Evolutionary conservation across 2,329 filamentous ascomycete genomes (phyloP).

Genomic region (Hortaea werneckii): DNA sequence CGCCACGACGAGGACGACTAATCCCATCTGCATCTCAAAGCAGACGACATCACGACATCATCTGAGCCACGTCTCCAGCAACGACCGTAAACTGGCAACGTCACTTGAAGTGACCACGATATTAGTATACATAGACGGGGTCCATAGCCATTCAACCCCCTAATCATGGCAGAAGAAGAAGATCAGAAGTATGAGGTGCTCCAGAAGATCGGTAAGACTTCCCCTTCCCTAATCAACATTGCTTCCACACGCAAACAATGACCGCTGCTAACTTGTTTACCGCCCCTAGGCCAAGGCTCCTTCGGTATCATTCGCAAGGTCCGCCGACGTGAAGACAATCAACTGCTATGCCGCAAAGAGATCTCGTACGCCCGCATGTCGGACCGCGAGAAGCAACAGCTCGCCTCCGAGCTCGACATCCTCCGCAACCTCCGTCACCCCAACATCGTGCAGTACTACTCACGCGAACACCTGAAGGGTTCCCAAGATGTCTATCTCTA

Average conservation of each 20-base stretch:
- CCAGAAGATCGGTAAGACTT: slow-evolving; percentile 79
- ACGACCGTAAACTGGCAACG: slow-evolving; percentile 2
- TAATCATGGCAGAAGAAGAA: slow-evolving; percentile 18
- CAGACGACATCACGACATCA: too few species aligned
- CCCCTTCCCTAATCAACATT: not conserved
- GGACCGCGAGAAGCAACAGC: slow-evolving; percentile 88
- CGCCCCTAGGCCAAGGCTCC: slow-evolving; percentile 67
- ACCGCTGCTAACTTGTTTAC: not conserved
- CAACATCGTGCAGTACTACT: slow-evolving; percentile 97
- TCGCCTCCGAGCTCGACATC: slow-evolving; percentile 94
- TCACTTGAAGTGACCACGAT: not conserved
- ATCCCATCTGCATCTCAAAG: too few species aligned
- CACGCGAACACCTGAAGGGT: slow-evolving; percentile 87
- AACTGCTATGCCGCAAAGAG: slow-evolving; percentile 93
- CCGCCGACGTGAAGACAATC: slow-evolving; percentile 69
- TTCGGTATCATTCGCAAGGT: slow-evolving; percentile 97
- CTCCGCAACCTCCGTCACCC: slow-evolving; percentile 86
- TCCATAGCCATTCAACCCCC: not conserved
- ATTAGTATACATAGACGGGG: not conserved
- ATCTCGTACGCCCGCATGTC: slow-evolving; percentile 99
- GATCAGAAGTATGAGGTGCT: slow-evolving; percentile 84
- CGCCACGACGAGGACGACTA: not conserved
- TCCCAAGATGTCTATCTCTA: slow-evolving; percentile 92
- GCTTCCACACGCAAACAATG: not conserved
- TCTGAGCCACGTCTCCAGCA: not conserved